Base-by-base conservation (phyloP, 2,329 filamentous ascomycete species). In the Emmonsiellopsis sp. region DNA sequence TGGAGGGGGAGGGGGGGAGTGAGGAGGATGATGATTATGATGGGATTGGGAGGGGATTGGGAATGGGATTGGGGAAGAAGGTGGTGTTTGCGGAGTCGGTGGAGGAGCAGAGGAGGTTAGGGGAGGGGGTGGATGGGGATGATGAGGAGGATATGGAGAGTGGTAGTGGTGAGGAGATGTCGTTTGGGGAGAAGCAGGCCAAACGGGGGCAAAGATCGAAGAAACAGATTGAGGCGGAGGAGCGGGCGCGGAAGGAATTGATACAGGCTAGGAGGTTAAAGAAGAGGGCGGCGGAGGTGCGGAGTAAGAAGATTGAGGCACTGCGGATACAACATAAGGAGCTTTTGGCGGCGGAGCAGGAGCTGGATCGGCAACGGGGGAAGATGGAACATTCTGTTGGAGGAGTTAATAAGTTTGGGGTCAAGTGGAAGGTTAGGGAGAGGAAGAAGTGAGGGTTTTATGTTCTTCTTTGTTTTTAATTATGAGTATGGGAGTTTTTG, bases 341-440 rank as follows among this genome's bases (percentile, higher is more conserved):
- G 59, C 74, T 85, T 15, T 68, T 73, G 32, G 71, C 73, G 2
- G 82, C 81, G 0, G 75, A 83, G 57, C 70, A 76, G 26, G 77
- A 79, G 61, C 66, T 85, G 20, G 80, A 83, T 43, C 65, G 76
- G 57, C 82, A 85, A 65, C 73, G 81, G 46, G 81, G 77, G 8
- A 79, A 77, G 65, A 84, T 85, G 81, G 77, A 75, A 58, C 78
- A 79, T 56, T 77, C 74, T 1, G 71, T 81, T 3, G 82, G 81
- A 15, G 82, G 82, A 0, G 73, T 79, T 52, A 85, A 84, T 67
- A 84, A 84, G 67, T 73, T 79, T 54, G 82, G 82, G 7, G 71
- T 81, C 61, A 84, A 82, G 62, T 85, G 81, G 75, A 85, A 84
- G 72, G 71, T 81, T 44, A 71, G 81, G 53, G 80, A 83, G 70